Evolutionary conservation across 208 protist species (phyloP).

Genomic region (Trypanosoma boissoni): DNA sequence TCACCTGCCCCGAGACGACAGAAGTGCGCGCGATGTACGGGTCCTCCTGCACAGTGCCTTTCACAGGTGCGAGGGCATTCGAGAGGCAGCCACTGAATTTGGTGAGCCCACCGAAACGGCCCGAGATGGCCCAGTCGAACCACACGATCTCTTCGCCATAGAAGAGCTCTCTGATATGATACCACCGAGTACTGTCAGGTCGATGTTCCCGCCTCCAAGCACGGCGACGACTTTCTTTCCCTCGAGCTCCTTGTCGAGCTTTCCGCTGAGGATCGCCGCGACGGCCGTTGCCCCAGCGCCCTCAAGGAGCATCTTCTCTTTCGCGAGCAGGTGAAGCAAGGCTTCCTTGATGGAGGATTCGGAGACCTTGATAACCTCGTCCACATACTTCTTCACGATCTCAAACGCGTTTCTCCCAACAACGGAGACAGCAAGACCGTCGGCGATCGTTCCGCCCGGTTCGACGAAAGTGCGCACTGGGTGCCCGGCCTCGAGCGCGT

Average conservation of each 20-base stretch:
- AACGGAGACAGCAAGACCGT: conserved; percentile 86
- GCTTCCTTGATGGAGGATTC: conserved; percentile 82
- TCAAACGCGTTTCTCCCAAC: conserved; percentile 77
- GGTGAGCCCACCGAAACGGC: conserved; percentile 82
- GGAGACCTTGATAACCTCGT: conserved; percentile 66
- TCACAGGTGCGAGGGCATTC: conserved; percentile 59
- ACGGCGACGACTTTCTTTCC: conserved; percentile 78
- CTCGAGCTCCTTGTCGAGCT: conserved; percentile 41
- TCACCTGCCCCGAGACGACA: conserved; percentile 50
- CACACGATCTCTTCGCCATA: conserved; percentile 60
- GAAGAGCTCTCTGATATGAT: conserved; percentile 87
- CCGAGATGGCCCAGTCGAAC: conserved; percentile 71
- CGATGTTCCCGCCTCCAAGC: conserved; percentile 92
- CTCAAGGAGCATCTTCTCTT: conserved; percentile 90
- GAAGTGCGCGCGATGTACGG: conserved; percentile 57
- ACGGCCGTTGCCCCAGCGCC: conserved; percentile 75
- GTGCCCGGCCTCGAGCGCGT: conserved; percentile 54
- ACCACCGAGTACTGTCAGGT: conserved; percentile 81
- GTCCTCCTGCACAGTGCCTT: conserved; percentile 81
- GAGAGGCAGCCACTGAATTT: conserved; percentile 41
- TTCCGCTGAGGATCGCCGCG: conserved; percentile 66
- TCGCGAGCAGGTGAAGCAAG: conserved; percentile 84
- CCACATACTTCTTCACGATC: conserved; percentile 61
- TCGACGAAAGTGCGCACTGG: conserved; percentile 44
- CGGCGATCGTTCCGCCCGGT: conserved; percentile 76